Conservation (phyloP, 2,329 filamentous ascomycete genomes). For the Xylariales sp. region DNA sequence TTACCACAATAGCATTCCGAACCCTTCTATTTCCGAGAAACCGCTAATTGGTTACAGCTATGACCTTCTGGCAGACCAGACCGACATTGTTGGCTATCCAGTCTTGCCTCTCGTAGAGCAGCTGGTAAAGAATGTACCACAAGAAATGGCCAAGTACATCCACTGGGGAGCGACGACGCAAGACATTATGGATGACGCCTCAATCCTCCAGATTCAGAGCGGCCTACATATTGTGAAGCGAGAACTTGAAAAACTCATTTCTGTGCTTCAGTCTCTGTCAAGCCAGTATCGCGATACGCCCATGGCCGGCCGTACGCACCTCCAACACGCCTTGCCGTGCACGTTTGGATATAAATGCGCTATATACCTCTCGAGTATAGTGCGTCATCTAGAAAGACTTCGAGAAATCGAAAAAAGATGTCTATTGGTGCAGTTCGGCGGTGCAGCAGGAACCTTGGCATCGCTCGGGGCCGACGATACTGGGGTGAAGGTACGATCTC, state of each 20-base stretch:
- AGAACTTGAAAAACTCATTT: constrained; percentile 7
- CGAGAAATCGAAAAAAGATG: constrained; percentile 3
- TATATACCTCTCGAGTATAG: constrained; percentile 2
- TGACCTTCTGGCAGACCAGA: not conserved
- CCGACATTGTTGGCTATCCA: constrained; percentile 10
- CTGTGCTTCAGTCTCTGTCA: constrained; percentile 2
- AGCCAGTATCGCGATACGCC: constrained; percentile 7
- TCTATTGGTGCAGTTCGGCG: constrained; percentile 3
- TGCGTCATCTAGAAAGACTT: constrained; percentile 5
- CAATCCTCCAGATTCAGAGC: constrained; percentile 3
- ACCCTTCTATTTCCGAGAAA: not conserved
- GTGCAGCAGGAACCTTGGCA: constrained; percentile 1
- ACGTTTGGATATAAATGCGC: constrained; percentile 9
- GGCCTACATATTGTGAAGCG: constrained; percentile 2
- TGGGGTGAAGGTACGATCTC: not conserved
- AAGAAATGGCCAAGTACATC: constrained; percentile 8
- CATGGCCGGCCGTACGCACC: constrained; percentile 7
- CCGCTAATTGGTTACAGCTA: not conserved
- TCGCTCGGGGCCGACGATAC: constrained; percentile 4
- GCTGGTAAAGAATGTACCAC: not conserved
- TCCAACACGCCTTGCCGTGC: constrained; percentile 5
- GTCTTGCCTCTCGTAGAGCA: constrained; percentile 10
- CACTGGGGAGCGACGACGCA: constrained; percentile 9
- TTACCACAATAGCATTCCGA: not conserved
- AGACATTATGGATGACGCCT: constrained; percentile 10